Base-by-base conservation (phyloP, 768 basidiomycete species). In the Russula emetica region DNA sequence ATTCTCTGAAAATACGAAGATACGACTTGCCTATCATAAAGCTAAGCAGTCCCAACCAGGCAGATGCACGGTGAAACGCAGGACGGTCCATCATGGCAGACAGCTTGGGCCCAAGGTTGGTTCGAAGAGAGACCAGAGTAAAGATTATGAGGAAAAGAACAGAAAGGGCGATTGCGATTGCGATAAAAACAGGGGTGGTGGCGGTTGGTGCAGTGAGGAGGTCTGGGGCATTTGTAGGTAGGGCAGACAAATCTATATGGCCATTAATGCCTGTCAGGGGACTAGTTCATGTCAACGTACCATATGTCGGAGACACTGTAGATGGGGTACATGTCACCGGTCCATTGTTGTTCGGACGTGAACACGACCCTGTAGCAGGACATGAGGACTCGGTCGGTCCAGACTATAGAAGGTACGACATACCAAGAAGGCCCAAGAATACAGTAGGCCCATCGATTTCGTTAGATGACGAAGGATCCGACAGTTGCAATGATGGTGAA, bases 31-130 rank as follows among this genome's bases (percentile, higher is more conserved):
- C 89, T 51, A 87, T 80, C 69, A 90, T 76, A 73, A 90, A 91
- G n/a, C 87, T 86, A 62, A 86, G 77, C 52, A 91, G 78, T 5
- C 90, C 90, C 65, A 90, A 78, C 87, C 89, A 91, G 16, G 88
- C 86, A 13, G 85, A 84, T 20, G 75, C 66, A 24, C 80, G 79
- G 63, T 88, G 86, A 14, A 87, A 67, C 38, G 78, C 62, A 0
- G 87, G 86, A 36, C 78, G 84, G 47, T 85, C 84, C 64, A 89
- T 76, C 2, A 73, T 50, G 3, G 74, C 76, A 30, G 80, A 74
- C 38, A 82, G 66, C 72, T 81, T 84, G 24, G 77, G 81, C 26
- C 79, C 77, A 78, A 90, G 80, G 60, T 84, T 80, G 62, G 83
- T 81, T 38, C 86, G 83, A 72, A 89, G 83, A 7, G 87, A 83